Evolutionary conservation across 2,329 filamentous ascomycete genomes (phyloP), one percentile per base, ranked within the genome.

Genomic region (Coniochaeta ligniaria): DNA sequence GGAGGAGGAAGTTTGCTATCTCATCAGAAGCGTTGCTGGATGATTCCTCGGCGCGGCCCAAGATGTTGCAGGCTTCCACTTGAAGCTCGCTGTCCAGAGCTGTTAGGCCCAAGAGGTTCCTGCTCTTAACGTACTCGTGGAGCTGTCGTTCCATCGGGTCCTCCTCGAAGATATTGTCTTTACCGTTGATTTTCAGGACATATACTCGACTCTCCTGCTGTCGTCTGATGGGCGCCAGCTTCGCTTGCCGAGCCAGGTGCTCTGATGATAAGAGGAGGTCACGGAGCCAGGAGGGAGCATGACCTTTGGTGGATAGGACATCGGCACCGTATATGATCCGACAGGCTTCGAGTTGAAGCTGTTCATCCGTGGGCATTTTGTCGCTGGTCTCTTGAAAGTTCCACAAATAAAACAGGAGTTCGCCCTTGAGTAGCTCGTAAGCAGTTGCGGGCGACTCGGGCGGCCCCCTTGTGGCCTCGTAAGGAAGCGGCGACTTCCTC

Each of bases 401-500:
- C 55, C 75, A 67, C 35, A 77, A 73, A 73, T 80, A 87, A 68
- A 81, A 79, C 41, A 79, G 75, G 63, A 87, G 68, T 66, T 86
- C 83, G 59, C 79, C 70, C 66, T 86, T 86, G 66, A 88, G 75
- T 28, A 86, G 73, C 65, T 87, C 84, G 68, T 85, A 87, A n/a
- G 83, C 81, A 64, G 82, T 84, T 20, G 78, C 77, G 1, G 82
- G 80, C 9, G 78, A 76, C 61, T 79, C 75, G 0, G 76, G 72
- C 3, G 77, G 70, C 33, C 73, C 72, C 12, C 73, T 72, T 62
- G 75, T 77, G 41, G 82, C 81, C 67, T 76, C 73, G 68, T 76
- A 86, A 26, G 84, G 84, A 52, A 81, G 70, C 11, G 83, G 81
- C 16, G 79, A 80, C 43, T 81, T 82, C 69, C 84, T 78, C 69